Percentiles rank a stretch among this genome's conserved stretches.
Evolutionary conservation across 495 filamentous ascomycete genomes (phyloP).

Genomic region (Penicillium macrosclerotiorum): DNA sequence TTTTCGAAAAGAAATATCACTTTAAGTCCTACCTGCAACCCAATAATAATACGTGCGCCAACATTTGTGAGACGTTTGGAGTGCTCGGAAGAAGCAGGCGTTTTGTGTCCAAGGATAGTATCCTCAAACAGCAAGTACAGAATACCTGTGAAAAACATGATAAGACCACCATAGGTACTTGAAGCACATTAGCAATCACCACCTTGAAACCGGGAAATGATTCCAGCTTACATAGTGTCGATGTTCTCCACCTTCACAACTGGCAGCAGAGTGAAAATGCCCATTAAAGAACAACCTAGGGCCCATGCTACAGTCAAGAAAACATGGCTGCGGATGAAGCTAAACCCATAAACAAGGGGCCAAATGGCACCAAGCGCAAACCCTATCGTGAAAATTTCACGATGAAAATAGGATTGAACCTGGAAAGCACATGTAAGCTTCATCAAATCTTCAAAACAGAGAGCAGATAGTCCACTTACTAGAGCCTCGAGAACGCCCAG

Average conservation of each 20-base stretch:
- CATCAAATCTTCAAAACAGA: neutral
- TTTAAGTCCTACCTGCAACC: constrained; percentile 53
- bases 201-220: neutral
- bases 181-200: constrained; percentile 24
- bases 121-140: constrained; percentile 83
- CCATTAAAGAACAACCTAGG: constrained; percentile 76
- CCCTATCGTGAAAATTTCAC: constrained; percentile 81
- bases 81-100: too few relatives aligned
- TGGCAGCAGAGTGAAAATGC: constrained; percentile 84
- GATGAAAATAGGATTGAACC: constrained; percentile 84
- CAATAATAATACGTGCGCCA: constrained; percentile 55
- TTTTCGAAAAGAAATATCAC: too few relatives aligned
- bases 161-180: constrained; percentile 70
- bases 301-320: constrained; percentile 71
- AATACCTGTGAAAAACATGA: constrained; percentile 78
- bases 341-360: constrained; percentile 70
- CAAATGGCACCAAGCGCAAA: constrained; percentile 75
- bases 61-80: constrained; percentile 25
- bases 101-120: constrained; percentile 52
- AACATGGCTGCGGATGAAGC: constrained; percentile 65
- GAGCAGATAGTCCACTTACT: constrained; percentile 50
- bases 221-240: constrained; percentile 72
- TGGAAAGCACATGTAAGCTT: constrained; percentile 22
- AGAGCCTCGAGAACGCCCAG: constrained; percentile 76
- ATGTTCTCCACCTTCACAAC: constrained; percentile 81